phyloP scores from a whole-genome alignment of 1,284 basidiomycete genomes.

The Agroathelia rolfsii region DNA sequence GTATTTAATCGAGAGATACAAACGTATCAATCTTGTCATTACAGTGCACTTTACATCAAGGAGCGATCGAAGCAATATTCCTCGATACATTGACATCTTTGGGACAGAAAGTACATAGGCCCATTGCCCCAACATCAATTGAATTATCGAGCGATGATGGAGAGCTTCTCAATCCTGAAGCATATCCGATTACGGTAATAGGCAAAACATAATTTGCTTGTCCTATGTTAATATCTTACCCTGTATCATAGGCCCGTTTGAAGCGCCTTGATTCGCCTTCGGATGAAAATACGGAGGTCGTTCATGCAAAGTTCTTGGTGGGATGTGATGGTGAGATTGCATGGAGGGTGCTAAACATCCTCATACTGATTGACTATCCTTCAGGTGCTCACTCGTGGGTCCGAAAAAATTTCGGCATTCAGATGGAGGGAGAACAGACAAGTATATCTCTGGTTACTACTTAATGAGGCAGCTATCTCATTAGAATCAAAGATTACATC shows the following conservation, averaged over 20 bases:
- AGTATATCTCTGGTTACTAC: constrained; percentile 19
- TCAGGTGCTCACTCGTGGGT: constrained; percentile 80
- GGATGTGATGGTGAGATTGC: constrained; percentile 54
- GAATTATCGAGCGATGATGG: constrained; percentile 27
- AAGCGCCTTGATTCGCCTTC: constrained; percentile 21
- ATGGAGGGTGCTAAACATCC: no score
- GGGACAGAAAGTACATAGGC: constrained; percentile 24
- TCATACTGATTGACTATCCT: not conserved
- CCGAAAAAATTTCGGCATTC: constrained; percentile 53
- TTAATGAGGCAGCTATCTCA: constrained; percentile 5
- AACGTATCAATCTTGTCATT: constrained; percentile 1
- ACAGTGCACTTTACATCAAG: constrained; percentile 27
- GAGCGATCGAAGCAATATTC: constrained; percentile 25
- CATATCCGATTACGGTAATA: constrained; percentile 55
- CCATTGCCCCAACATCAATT: constrained; percentile 21
- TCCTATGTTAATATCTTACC: constrained; percentile 12
- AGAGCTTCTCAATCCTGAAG: constrained; percentile 29
- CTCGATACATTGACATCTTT: constrained; percentile 19
- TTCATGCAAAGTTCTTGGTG: constrained; percentile 51
- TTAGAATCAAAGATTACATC: constrained; percentile 38
- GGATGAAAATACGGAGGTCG: constrained; percentile 31
- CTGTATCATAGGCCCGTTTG: constrained; percentile 28
- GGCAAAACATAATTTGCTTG: no score
- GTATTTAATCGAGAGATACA: not conserved
- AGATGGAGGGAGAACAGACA: constrained; percentile 73